These are phyloP conservation scores for Physcia stellaris DNA, from an alignment of 495 filamentous ascomycete species.

Conservation along the genomic window DNA sequence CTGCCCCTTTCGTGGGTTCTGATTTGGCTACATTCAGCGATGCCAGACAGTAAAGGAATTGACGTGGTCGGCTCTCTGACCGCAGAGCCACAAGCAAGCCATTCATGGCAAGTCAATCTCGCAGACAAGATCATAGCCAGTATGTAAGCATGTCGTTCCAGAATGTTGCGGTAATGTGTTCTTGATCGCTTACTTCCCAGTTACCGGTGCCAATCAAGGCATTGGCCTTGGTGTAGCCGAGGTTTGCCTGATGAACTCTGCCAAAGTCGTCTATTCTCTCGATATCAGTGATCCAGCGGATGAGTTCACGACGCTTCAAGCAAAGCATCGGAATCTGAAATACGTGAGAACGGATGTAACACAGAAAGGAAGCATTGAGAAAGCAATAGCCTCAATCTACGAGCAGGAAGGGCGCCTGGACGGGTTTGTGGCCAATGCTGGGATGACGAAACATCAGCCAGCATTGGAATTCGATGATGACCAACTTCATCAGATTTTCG, in stretches of 20 bases:
- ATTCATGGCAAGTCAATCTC: background rate
- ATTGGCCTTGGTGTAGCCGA: constrained; percentile 26
- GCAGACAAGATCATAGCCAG: background rate
- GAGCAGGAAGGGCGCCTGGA: constrained; percentile 23
- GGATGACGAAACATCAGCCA: constrained; percentile 33
- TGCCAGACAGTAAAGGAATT: background rate
- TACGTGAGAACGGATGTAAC: constrained; percentile 30
- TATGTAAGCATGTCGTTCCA: background rate
- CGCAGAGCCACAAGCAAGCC: background rate
- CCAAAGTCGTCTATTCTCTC: constrained; percentile 25
- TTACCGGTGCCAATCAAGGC: constrained; percentile 28
- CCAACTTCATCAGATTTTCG: constrained; percentile 27
- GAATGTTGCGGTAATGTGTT: background rate
- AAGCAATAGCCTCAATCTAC: constrained; percentile 26
- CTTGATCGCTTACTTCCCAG: background rate
- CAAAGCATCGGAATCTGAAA: constrained; percentile 22
- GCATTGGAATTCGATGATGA: constrained; percentile 26
- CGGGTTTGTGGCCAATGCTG: constrained; percentile 27
- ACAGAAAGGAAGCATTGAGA: constrained; percentile 24
- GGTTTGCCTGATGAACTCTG: constrained; percentile 27
- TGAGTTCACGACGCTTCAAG: constrained; percentile 22
- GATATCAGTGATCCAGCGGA: constrained; percentile 30
- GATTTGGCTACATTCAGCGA: no score
- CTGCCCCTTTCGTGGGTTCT: no score
- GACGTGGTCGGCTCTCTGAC: background rate